Evolutionary conservation across 768 basidiomycete genomes (phyloP).

Genomic region (Mycena kentingensis): DNA sequence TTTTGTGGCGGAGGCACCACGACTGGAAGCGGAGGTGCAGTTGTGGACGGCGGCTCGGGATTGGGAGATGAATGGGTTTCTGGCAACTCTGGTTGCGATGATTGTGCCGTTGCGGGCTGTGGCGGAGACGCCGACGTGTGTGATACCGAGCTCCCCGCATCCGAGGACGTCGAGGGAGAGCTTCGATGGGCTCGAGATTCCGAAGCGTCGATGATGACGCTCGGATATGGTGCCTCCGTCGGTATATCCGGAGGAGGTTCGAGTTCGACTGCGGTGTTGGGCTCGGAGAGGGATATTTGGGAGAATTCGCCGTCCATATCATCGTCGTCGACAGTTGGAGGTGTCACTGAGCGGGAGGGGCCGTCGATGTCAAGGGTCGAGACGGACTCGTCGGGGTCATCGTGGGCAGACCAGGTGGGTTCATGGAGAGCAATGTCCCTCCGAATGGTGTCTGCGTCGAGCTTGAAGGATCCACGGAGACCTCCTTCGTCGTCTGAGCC

Average conservation of each 20-base stretch:
- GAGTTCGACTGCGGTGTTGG: constrained; percentile 1
- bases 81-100: constrained; percentile 22
- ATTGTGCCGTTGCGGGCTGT: constrained; percentile 11
- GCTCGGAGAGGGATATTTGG: constrained; percentile 39
- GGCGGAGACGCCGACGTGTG: constrained; percentile 9
- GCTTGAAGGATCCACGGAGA: constrained; percentile 47
- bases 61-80: constrained; percentile 11
- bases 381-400: constrained; percentile 49
- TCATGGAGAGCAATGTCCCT: constrained; percentile 53
- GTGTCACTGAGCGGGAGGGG: constrained; percentile 22
- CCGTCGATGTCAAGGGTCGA: constrained; percentile 61
- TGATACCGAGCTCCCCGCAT: constrained; percentile 8
- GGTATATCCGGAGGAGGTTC: constrained; percentile 7
- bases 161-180: constrained; percentile 20
- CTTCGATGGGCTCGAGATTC: constrained; percentile 35
- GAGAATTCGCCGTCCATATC: constrained; percentile 33
- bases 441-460: constrained; percentile 63
- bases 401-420: constrained; percentile 36
- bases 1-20: constrained; percentile 29
- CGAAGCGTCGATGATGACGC: constrained; percentile 48
- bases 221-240: constrained; percentile 36
- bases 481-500: constrained; percentile 57
- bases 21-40: constrained; percentile 33
- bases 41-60: constrained; percentile 28
- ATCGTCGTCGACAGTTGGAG: constrained; percentile 14